phyloP scores from a whole-genome alignment of 352 stramenopile species.

The Bremia lactucae region DNA sequence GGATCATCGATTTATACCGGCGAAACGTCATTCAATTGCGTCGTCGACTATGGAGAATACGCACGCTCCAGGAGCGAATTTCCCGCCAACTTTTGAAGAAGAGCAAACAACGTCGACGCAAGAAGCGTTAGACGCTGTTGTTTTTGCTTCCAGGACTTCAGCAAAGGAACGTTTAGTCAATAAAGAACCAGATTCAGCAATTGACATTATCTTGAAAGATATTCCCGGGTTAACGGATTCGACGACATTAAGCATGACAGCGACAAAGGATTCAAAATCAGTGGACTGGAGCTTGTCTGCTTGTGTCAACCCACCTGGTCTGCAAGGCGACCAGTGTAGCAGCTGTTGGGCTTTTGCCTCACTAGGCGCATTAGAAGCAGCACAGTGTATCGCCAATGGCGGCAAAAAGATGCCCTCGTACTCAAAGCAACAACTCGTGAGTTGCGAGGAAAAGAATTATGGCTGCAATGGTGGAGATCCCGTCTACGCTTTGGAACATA shows the following conservation, averaged over 20 bases:
- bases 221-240: too few relatives aligned
- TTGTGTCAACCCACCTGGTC: slow-evolving; percentile 66
- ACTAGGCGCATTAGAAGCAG: slow-evolving; percentile 84
- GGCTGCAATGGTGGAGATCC: slow-evolving; percentile 87
- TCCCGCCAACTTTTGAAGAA: too few relatives aligned
- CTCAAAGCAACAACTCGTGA: slow-evolving; percentile 89
- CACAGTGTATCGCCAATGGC: slow-evolving; percentile 68
- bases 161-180: too few relatives aligned
- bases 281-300: slow-evolving; percentile 35
- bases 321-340: slow-evolving; percentile 94
- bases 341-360: slow-evolving; percentile 97
- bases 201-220: too few relatives aligned
- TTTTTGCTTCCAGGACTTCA: too few relatives aligned
- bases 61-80: too few relatives aligned
- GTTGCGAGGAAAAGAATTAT: slow-evolving; percentile 80
- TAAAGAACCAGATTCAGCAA: too few relatives aligned
- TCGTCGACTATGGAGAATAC: too few relatives aligned
- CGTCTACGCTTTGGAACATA: slow-evolving; percentile 88
- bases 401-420: slow-evolving; percentile 58
- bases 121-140: too few relatives aligned
- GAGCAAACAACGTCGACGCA: too few relatives aligned
- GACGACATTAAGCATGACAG: background rate
- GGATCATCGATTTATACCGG: too few relatives aligned
- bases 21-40: too few relatives aligned
- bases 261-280: slow-evolving; percentile 15